Percentiles rank a stretch among this genome's conserved stretches.
These are phyloP conservation scores for Ensete glaucum DNA, from an alignment of 176 grass and related monocot genomes.

Conservation along the genomic window DNA sequence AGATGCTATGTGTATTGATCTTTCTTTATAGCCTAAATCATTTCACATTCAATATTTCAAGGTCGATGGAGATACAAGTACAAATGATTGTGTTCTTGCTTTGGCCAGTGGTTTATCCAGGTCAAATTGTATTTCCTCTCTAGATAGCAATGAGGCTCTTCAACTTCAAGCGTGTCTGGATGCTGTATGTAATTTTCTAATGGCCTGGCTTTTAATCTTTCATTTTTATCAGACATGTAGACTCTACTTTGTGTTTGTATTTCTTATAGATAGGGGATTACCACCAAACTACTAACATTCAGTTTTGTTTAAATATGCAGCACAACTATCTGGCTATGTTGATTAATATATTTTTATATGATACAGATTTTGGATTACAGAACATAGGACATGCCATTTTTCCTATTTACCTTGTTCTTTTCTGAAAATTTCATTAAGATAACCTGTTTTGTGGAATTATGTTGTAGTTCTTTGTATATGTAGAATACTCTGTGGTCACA, in stretches of 20 bases:
- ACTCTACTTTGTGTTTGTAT: neutral
- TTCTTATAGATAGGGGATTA: too few relatives aligned
- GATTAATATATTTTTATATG: too few relatives aligned
- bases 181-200: conserved; percentile 49
- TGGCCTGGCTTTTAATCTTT: neutral
- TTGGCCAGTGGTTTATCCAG: conserved; percentile 89
- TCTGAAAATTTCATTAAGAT: too few relatives aligned
- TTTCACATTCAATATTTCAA: conserved; percentile 30
- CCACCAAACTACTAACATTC: too few relatives aligned
- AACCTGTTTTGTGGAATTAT: too few relatives aligned
- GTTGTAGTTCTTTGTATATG: too few relatives aligned
- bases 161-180: conserved; percentile 85
- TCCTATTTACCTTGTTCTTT: too few relatives aligned
- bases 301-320: too few relatives aligned
- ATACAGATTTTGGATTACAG: too few relatives aligned
- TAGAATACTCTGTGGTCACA: too few relatives aligned
- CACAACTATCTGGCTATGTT: too few relatives aligned
- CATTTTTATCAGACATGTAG: neutral
- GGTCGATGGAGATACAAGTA: conserved; percentile 99
- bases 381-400: too few relatives aligned
- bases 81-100: conserved; percentile 95
- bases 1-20: neutral
- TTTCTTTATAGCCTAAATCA: neutral
- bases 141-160: conserved; percentile 64
- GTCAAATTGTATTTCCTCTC: conserved; percentile 42